Evolutionary conservation across 1,284 basidiomycete species (phyloP).

Genomic region (Fereydounia khargensis): DNA sequence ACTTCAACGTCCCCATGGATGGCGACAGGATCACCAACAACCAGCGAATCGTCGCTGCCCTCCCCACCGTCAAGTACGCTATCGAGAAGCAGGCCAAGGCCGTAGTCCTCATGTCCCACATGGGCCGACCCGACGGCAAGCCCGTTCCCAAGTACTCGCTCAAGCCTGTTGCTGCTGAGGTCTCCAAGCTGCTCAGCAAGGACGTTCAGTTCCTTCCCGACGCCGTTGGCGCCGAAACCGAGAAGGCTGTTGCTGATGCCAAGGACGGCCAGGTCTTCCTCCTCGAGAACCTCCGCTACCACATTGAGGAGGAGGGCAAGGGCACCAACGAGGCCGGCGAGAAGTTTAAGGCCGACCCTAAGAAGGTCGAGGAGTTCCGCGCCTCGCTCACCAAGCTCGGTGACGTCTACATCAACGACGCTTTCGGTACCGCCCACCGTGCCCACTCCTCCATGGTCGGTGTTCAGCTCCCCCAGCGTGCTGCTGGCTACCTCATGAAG

Average conservation of each 20-base stretch:
- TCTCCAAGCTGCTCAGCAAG: slow-evolving; percentile 58
- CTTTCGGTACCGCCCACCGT: slow-evolving; percentile 96
- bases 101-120: slow-evolving; percentile 94
- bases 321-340: slow-evolving; percentile 87
- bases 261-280: slow-evolving; percentile 78
- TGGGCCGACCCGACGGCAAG: slow-evolving; percentile 94
- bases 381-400: slow-evolving; percentile 84
- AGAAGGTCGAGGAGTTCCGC: slow-evolving; percentile 79
- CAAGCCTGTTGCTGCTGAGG: slow-evolving; percentile 69
- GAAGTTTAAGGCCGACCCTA: slow-evolving; percentile 86
- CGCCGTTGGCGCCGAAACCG: slow-evolving; percentile 81
- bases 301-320: slow-evolving; percentile 95
- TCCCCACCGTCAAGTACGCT: slow-evolving; percentile 94
- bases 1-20: slow-evolving; percentile 94
- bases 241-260: slow-evolving; percentile 71
- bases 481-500: slow-evolving; percentile 94
- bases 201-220: slow-evolving; percentile 76
- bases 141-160: slow-evolving; percentile 86
- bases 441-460: slow-evolving; percentile 99
- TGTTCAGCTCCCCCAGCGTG: slow-evolving; percentile 85
- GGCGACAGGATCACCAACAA: slow-evolving; percentile 90
- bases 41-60: slow-evolving; percentile 87
- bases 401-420: slow-evolving; percentile 97
- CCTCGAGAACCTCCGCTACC: slow-evolving; percentile 96
- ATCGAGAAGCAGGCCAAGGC: slow-evolving; percentile 80